Base-by-base conservation (phyloP, 192 early-diverging fungal species). In the Coemansia sp. region DNA sequence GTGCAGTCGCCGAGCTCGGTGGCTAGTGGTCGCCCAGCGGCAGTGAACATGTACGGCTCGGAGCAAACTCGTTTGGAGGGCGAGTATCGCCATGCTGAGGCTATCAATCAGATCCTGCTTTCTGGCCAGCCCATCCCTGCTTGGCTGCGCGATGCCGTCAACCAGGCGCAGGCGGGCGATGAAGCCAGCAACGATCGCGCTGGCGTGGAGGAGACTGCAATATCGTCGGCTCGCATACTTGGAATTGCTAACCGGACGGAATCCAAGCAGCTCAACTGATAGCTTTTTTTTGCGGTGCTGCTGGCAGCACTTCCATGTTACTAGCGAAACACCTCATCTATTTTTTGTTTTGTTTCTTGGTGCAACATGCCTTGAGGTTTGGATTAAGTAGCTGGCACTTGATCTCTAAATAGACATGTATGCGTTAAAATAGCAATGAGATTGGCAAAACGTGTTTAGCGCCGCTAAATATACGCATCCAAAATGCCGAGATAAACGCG, bases 31-130 rank as follows among this genome's bases (percentile, higher is more conserved):
- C 56, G 60, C 27, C 17, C 51, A 11, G 8, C 59, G 4, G 47
- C 45, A 2, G 59, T 59, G 31, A 66, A 67, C n/a, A 67, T 82
- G 58, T 82, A 76, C 47, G 79, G 79, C 4, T 38, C 53, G 14
- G 79, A 82, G 8, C 65, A 76, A 25, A 35, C 25, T 42, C 74
- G 79, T 0, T 15, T 70, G 61, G 74, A 82, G 40, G 70, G 70
- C 31, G 79, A 82, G 68, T 82, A 76, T 62, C 74, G 79, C 12
- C 74, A 82, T 46, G 79, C 79, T 0, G 79, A 82, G 53, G 79
- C 79, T 1, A 82, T 82, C 42, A 82, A 82, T 22, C 70, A 76
- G 64, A 82, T 82, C 17, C 59, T 82, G 45, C 67, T 82, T 1
- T 82, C 79, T 2, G 74, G 74, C 7, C 74, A 82, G 46, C 79